Percentiles rank a stretch among this genome's conserved stretches.
Evolutionary conservation across 2,329 filamentous ascomycete genomes (phyloP).

Genomic region (Colletotrichum sp.): DNA sequence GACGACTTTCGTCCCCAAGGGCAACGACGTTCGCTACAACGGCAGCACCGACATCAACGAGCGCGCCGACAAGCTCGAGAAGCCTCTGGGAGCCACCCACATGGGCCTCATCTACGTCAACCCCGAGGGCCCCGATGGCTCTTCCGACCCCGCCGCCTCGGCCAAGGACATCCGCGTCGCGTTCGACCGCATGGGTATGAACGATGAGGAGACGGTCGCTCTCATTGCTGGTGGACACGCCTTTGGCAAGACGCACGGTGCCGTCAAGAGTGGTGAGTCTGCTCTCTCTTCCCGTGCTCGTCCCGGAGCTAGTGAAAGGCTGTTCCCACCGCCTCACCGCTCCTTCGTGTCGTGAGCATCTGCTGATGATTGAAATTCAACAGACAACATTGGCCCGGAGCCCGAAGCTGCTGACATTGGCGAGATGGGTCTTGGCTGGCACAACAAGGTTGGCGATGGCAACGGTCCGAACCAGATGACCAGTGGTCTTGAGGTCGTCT

Average conservation of each 20-base stretch:
- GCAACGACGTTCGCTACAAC: slow-evolving; percentile 74
- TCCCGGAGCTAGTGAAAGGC: not conserved
- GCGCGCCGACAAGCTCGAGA: slow-evolving; percentile 53
- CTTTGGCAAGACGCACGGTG: slow-evolving; percentile 84
- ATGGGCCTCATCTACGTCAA: slow-evolving; percentile 87
- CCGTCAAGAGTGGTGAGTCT: slow-evolving; percentile 40
- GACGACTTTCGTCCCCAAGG: slow-evolving; percentile 66
- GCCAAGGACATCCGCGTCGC: slow-evolving; percentile 76
- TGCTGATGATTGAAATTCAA: slow-evolving; percentile 33
- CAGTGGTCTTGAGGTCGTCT: slow-evolving; percentile 78
- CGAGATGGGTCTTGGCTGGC: slow-evolving; percentile 76
- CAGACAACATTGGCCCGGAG: slow-evolving; percentile 69
- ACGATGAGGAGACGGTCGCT: slow-evolving; percentile 81
- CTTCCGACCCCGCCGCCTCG: slow-evolving; percentile 71
- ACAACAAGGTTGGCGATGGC: slow-evolving; percentile 66
- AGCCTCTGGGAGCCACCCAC: slow-evolving; percentile 70
- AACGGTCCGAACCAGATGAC: slow-evolving; percentile 78
- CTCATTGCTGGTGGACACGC: slow-evolving; percentile 80
- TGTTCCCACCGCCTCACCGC: not conserved
- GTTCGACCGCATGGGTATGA: slow-evolving; percentile 83
- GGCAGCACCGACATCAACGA: slow-evolving; percentile 28
- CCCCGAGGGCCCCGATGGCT: slow-evolving; percentile 77
- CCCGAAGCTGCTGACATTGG: slow-evolving; percentile 69
- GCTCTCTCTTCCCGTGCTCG: not conserved
- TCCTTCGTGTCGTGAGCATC: not conserved